Conservation (phyloP, 306 rosid genomes). For the Purshia tridentata region DNA sequence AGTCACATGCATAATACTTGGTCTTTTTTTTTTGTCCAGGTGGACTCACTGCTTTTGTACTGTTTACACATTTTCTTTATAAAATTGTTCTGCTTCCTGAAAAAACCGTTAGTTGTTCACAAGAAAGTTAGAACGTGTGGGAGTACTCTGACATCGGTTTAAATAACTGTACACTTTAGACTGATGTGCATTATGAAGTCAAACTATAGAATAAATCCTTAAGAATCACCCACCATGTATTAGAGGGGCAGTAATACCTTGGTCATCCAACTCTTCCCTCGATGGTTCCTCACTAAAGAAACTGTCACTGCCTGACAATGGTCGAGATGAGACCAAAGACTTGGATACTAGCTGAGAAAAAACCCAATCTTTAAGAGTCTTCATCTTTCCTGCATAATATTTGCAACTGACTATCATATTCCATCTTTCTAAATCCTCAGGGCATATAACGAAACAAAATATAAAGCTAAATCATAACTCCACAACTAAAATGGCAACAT, state of each 20-base stretch:
- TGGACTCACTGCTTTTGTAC: too few relatives aligned
- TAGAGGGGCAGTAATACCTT: constrained; percentile 46
- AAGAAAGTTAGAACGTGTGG: too few relatives aligned
- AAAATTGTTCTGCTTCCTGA: too few relatives aligned
- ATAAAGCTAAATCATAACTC: background rate
- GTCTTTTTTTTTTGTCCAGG: too few relatives aligned
- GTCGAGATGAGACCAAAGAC: constrained; percentile 62
- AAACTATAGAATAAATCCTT: background rate
- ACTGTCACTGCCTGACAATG: constrained; percentile 52
- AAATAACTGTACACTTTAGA: background rate
- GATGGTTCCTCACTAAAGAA: constrained; percentile 41
- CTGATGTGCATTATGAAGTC: background rate
- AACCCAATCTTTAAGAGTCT: constrained; percentile 75
- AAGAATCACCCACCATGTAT: background rate
- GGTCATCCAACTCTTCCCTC: constrained; percentile 47
- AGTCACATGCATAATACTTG: too few relatives aligned
- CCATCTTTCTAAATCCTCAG: background rate
- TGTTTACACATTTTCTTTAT: too few relatives aligned
- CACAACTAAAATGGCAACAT: background rate
- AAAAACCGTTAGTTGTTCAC: too few relatives aligned
- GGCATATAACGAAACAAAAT: background rate
- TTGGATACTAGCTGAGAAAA: constrained; percentile 77
- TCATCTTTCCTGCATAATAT: constrained; percentile 65
- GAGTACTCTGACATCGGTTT: background rate
- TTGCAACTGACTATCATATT: constrained; percentile 15